A percentile compares a stretch with the other conserved stretches of the same genome.
Evolutionary conservation across 257 asterid species (phyloP).

Genomic region (Ilex asprella): DNA sequence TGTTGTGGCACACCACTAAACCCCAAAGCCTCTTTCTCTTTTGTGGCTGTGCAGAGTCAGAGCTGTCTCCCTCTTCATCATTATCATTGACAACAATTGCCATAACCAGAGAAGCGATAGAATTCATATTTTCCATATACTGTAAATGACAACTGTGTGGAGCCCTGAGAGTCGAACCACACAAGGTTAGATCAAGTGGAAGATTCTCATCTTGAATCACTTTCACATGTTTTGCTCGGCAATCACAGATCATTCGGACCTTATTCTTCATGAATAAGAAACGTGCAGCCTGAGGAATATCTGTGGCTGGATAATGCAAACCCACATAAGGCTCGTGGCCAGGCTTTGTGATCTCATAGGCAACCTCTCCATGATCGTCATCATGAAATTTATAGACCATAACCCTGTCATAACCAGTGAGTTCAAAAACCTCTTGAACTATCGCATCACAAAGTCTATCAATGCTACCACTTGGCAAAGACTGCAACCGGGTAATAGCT

Average conservation of each 20-base stretch:
- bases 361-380: conserved; percentile 96
- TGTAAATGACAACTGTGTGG: conserved; percentile 90
- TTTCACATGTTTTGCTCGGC: conserved; percentile 65
- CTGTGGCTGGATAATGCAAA: conserved; percentile 93
- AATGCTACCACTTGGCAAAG: conserved; percentile 88
- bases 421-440: conserved; percentile 92
- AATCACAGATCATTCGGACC: conserved; percentile 92
- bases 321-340: conserved; percentile 89
- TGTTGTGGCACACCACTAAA: conserved; percentile 86
- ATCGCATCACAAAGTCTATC: conserved; percentile 79
- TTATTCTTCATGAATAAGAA: conserved; percentile 92
- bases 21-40: conserved; percentile 90
- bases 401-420: conserved; percentile 93
- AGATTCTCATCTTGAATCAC: conserved; percentile 82
- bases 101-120: conserved; percentile 91
- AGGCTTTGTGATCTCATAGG: conserved; percentile 73
- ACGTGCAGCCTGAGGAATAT: conserved; percentile 96
- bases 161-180: conserved; percentile 90
- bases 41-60: conserved; percentile 45
- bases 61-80: conserved; percentile 46
- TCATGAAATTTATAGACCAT: conserved; percentile 88
- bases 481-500: conserved; percentile 82
- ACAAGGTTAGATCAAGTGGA: conserved; percentile 68
- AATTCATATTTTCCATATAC: conserved; percentile 93
- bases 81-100: conserved; percentile 84